These are phyloP conservation scores for Sugiyamaella paludigena DNA, from an alignment of 1,139 yeast species.

Conservation along the genomic window DNA sequence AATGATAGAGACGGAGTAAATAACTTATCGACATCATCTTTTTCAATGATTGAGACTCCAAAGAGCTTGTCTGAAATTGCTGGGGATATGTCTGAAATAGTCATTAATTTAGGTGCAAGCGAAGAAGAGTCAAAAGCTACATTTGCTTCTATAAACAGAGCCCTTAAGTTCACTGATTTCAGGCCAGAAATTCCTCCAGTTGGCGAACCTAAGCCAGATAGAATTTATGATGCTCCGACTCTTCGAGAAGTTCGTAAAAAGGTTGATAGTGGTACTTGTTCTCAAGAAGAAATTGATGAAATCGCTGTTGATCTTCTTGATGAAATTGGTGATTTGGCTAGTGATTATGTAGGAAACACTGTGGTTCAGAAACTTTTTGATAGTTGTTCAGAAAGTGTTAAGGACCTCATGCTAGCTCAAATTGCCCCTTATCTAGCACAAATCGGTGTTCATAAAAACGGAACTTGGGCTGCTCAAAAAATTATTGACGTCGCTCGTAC, in stretches of 20 bases:
- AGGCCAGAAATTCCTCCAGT: conserved; percentile 33
- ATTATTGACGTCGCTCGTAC: conserved; percentile 73
- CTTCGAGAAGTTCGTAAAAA: conserved; percentile 56
- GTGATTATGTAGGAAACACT: conserved; percentile 94
- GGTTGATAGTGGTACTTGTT: conserved; percentile 44
- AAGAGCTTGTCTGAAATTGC: conserved; percentile 29
- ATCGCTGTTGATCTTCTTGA: conserved; percentile 80
- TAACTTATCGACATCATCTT: conserved; percentile 12
- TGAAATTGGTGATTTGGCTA: conserved; percentile 86
- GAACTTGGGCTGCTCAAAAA: conserved; percentile 99
- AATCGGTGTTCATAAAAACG: conserved; percentile 94
- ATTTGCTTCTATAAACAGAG: conserved; percentile 30
- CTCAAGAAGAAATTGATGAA: conserved; percentile 67
- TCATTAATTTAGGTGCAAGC: conserved; percentile 37
- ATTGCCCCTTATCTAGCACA: conserved; percentile 82
- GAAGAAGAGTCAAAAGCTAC: conserved; percentile 26
- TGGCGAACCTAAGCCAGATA: conserved; percentile 38
- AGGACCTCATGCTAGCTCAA: conserved; percentile 76
- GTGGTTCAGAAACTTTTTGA: conserved; percentile 89
- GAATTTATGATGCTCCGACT: conserved; percentile 86
- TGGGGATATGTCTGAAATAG: conserved; percentile 29
- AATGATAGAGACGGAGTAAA: background rate
- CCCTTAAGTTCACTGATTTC: conserved; percentile 30
- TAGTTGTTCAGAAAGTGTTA: conserved; percentile 64
- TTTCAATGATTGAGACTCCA: conserved; percentile 21